phyloP scores from a whole-genome alignment of 2,329 filamentous ascomycete genomes.

The Phialemonium atrogriseum region DNA sequence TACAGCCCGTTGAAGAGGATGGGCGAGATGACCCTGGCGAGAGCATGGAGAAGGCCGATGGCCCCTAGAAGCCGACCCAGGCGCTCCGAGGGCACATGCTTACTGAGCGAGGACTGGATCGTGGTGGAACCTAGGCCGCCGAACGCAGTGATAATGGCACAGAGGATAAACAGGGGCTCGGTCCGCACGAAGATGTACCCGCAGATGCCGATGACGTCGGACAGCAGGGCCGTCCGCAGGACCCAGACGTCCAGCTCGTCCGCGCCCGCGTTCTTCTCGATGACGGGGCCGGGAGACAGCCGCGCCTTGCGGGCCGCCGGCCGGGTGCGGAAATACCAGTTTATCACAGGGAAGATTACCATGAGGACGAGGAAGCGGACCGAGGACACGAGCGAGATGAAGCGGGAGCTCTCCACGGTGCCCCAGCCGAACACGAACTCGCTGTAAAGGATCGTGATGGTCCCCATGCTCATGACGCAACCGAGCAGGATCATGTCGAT shows the following conservation, averaged over 20 bases:
- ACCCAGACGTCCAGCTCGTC: conserved; percentile 71
- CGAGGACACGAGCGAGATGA: conserved; percentile 71
- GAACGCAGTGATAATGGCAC: conserved; percentile 64
- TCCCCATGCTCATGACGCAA: conserved; percentile 69
- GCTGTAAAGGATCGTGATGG: conserved; percentile 78
- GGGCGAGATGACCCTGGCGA: conserved; percentile 71
- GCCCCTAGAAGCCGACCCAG: conserved; percentile 87
- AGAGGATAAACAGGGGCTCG: conserved; percentile 57
- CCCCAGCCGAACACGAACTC: conserved; percentile 76
- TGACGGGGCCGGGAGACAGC: conserved; percentile 25
- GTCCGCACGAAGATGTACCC: conserved; percentile 64
- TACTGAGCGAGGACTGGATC: conserved; percentile 76
- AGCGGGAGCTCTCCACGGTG: conserved; percentile 70
- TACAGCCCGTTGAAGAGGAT: conserved; percentile 83
- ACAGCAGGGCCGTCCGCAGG: conserved; percentile 65
- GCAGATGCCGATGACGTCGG: conserved; percentile 67
- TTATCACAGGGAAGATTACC: conserved; percentile 65
- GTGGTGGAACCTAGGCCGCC: conserved; percentile 83
- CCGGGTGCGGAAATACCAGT: conserved; percentile 60
- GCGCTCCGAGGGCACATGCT: conserved; percentile 76
- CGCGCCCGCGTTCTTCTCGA: conserved; percentile 56
- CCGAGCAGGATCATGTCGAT: conserved; percentile 79
- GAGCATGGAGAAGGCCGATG: conserved; percentile 74
- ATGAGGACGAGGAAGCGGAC: conserved; percentile 70
- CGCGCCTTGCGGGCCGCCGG: conserved; percentile 35